Base-by-base conservation (phyloP, 2,329 filamentous ascomycete genomes). In the Cordyceps militaris region DNA sequence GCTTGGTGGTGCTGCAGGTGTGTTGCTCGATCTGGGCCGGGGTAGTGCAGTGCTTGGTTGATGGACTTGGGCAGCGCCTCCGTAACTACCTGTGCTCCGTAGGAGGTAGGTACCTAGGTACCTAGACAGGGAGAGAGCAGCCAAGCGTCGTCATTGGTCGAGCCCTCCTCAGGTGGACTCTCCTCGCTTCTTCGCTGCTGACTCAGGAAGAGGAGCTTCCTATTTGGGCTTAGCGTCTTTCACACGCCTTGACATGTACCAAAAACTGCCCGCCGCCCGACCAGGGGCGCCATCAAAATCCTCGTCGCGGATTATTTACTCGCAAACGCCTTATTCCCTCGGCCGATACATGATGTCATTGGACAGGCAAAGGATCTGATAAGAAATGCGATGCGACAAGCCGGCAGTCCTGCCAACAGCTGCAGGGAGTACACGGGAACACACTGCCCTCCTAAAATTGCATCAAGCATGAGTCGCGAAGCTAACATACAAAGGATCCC, bases 21-120 rank as follows among this genome's bases (percentile, higher is more conserved):
- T 49, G 54, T 56, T 50, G 54, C 54, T 56, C 54, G 54, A 50
- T 50, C 36, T 43, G 42, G 53, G 53, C 43, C 53, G 44, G 53
- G 53, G 53, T 56, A 56, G 43, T 56, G 53, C 53, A 56, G 23
- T 32, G 43, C 53, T n/a, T 47, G 53, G 43, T 47, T 28, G 43
- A 28, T 48, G 52, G 28, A 38, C 23, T 46, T 47, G 23, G 30
- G 30, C 28, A 32, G 30, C 14, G 38, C n/a, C n/a, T n/a, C n/a
- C n/a, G n/a, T n/a, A n/a, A n/a, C n/a, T n/a, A n/a, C n/a, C n/a
- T n/a, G n/a, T n/a, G n/a, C n/a, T n/a, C n/a, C n/a, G n/a, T n/a
- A n/a, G n/a, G n/a, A n/a, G n/a, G n/a, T n/a, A n/a, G n/a, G n/a
- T n/a, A n/a, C n/a, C n/a, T n/a, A n/a, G 11, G 11, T 21, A 30